phyloP scores from a whole-genome alignment of 306 rosid genomes.

The Corylus avellana region DNA sequence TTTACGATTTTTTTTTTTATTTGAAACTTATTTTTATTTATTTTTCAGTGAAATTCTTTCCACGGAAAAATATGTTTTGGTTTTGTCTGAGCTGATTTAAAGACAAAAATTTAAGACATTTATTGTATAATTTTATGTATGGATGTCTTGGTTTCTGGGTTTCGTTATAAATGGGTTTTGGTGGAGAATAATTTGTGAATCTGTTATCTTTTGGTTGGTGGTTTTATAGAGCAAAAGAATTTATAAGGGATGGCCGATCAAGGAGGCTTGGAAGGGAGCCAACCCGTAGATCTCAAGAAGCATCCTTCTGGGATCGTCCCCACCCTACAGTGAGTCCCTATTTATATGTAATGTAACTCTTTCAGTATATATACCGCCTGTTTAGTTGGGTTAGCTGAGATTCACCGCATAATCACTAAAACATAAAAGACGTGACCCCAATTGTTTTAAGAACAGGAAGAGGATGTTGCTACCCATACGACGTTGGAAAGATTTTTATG shows the following conservation, averaged over 20 bases:
- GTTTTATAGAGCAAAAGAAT: constrained; percentile 1
- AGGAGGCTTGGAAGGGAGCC: constrained; percentile 72
- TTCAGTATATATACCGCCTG: not conserved
- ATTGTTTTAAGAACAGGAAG: not conserved
- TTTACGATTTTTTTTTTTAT: not conserved
- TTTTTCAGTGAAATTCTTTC: not conserved
- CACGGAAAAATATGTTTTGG: not conserved
- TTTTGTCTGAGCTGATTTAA: not conserved
- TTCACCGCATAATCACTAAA: not conserved
- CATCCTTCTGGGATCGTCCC: constrained; percentile 98
- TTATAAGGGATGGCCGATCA: constrained; percentile 69
- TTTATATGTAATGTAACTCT: not conserved
- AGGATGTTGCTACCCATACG: not conserved
- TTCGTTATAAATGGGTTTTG: not conserved
- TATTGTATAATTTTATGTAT: not conserved
- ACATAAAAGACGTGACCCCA: not conserved
- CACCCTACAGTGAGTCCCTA: constrained; percentile 87
- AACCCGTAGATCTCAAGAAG: constrained; percentile 75
- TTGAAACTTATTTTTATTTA: not conserved
- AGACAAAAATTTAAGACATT: not conserved
- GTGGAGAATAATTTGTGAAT: not conserved
- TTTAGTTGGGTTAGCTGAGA: not conserved
- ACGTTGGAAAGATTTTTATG: not conserved
- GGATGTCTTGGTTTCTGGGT: not conserved
- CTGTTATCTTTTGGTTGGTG: not conserved